These are phyloP conservation scores for Eucalyptus polybractea DNA, from an alignment of 345 rosid genomes.

Conservation along the genomic window DNA sequence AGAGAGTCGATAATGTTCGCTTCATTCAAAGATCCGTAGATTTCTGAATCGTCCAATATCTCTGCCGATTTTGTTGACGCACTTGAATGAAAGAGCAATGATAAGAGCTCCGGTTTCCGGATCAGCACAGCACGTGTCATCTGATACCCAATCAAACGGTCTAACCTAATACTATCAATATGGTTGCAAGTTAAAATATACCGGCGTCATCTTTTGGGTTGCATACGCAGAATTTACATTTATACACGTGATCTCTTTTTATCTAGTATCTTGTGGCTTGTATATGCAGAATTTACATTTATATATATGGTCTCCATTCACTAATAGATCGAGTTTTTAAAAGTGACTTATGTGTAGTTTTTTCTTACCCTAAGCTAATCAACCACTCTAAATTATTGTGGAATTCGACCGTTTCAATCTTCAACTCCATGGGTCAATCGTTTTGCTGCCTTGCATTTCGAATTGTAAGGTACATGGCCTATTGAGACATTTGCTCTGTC, in stretches of 20 bases:
- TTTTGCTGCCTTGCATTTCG: too few relatives aligned
- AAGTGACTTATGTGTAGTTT: too few relatives aligned
- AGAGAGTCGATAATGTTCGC: not conserved
- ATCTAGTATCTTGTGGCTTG: rapidly evolving
- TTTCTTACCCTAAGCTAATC: not conserved
- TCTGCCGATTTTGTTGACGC: not conserved
- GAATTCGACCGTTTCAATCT: too few relatives aligned
- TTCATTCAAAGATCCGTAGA: not conserved
- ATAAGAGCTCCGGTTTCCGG: not conserved
- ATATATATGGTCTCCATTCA: not conserved
- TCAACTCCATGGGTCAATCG: too few relatives aligned
- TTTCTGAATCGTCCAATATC: not conserved
- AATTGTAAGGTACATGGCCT: too few relatives aligned
- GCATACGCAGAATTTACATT: not conserved
- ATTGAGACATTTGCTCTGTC: too few relatives aligned
- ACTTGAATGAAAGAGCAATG: not conserved
- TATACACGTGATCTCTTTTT: rapidly evolving
- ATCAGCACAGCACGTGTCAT: not conserved
- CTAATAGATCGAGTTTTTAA: too few relatives aligned
- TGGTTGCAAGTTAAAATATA: not conserved
- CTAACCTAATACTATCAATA: not conserved
- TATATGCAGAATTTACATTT: too few relatives aligned
- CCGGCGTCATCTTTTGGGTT: rapidly evolving
- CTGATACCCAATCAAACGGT: not conserved
- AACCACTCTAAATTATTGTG: too few relatives aligned